Conservation (phyloP, 140 eudicot genomes). For the Stevia rebaudiana region DNA sequence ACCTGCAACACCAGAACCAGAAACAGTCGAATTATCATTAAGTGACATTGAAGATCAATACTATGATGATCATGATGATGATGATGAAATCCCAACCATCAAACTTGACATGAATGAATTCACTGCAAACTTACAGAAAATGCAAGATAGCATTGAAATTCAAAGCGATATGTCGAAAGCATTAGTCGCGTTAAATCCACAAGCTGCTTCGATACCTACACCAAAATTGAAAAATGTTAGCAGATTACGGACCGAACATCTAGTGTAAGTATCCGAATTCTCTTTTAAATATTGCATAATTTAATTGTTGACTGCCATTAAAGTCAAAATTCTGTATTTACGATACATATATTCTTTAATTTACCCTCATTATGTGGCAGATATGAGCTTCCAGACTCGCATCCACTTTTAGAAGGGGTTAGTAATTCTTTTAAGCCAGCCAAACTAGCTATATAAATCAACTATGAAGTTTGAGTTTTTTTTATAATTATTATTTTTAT, state of each 20-base stretch:
- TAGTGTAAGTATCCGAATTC: conserved; percentile 56
- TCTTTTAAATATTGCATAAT: neutral
- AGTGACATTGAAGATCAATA: conserved; percentile 87
- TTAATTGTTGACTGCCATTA: neutral
- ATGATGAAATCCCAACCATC: conserved; percentile 83
- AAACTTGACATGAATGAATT: conserved; percentile 71
- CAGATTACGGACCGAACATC: conserved; percentile 92
- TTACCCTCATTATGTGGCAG: conserved; percentile 41
- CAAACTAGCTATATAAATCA: neutral
- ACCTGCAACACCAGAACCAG: conserved; percentile 78
- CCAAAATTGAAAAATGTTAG: conserved; percentile 81
- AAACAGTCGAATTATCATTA: conserved; percentile 36
- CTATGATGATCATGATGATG: conserved; percentile 75
- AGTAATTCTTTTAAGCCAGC: conserved; percentile 26
- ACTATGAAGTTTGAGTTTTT: neutral
- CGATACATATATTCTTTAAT: conserved; percentile 2
- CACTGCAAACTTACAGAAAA: conserved; percentile 48
- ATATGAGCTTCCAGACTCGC: conserved; percentile 87
- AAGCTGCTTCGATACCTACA: conserved; percentile 71
- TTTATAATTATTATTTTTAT: too few species aligned
- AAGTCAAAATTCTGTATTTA: neutral
- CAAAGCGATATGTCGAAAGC: conserved; percentile 76
- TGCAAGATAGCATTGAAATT: conserved; percentile 60
- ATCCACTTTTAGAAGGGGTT: conserved; percentile 73
- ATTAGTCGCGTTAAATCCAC: conserved; percentile 70